Percentiles rank a stretch among this genome's conserved stretches.
phyloP scores from a whole-genome alignment of 495 filamentous ascomycete species.

The Talaromyces borbonicus region DNA sequence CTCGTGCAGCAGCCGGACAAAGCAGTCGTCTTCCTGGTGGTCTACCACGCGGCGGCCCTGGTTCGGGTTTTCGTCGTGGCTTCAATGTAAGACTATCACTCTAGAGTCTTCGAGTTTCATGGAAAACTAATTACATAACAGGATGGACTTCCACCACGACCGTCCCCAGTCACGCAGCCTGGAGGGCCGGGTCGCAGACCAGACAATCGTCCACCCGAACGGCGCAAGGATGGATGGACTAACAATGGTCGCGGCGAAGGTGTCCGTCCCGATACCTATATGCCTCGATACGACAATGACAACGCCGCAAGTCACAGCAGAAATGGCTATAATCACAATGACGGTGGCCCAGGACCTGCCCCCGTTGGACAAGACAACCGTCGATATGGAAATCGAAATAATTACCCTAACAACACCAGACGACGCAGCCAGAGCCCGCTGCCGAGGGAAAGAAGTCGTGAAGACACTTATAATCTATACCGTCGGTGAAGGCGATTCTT shows the following conservation, averaged over 20 bases:
- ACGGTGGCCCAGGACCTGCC: not conserved
- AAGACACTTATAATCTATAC: conserved; percentile 8
- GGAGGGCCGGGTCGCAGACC: conserved; percentile 20
- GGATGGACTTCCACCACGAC: conserved; percentile 30
- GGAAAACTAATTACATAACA: conserved; percentile 10
- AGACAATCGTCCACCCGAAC: conserved; percentile 20
- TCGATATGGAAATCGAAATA: conserved; percentile 15
- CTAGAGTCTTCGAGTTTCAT: not conserved
- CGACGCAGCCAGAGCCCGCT: conserved; percentile 33
- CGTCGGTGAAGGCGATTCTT: conserved; percentile 2
- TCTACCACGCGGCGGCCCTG: conserved; percentile 12
- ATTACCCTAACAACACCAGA: conserved; percentile 18
- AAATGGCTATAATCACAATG: conserved; percentile 2
- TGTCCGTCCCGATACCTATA: conserved; percentile 29
- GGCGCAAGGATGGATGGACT: conserved; percentile 24
- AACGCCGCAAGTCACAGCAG: not conserved
- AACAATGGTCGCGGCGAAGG: conserved; percentile 15
- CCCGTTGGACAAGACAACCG: not conserved
- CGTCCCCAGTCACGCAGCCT: conserved; percentile 21
- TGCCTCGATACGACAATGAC: conserved; percentile 27
- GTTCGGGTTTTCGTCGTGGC: not conserved
- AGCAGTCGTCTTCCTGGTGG: conserved; percentile 27
- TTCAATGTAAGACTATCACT: conserved; percentile 2
- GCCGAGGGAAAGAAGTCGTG: conserved; percentile 16
- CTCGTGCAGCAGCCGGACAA: conserved; percentile 19